Percentiles rank a stretch among this genome's conserved stretches.
phyloP scores from a whole-genome alignment of 257 asterid genomes.

The Schizonepeta tenuifolia region DNA sequence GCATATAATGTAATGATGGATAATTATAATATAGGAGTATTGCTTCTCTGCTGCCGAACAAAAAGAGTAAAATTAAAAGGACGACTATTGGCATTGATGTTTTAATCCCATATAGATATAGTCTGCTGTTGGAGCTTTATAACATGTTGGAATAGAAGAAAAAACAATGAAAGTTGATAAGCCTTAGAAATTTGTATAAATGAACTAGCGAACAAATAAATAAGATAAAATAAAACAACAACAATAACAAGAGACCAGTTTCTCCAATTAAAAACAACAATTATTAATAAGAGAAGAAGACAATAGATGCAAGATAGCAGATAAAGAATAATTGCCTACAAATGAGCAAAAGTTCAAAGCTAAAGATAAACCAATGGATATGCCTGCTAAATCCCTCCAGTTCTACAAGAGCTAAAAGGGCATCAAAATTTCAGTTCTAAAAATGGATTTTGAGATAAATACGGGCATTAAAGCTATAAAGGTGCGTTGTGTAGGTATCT shows the following conservation, averaged over 20 bases:
- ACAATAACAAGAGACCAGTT: not conserved
- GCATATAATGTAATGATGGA: too few species aligned
- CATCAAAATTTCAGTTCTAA: not conserved
- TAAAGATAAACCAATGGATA: not conserved
- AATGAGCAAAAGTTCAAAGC: conserved; percentile 8
- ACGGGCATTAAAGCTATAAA: conserved; percentile 26
- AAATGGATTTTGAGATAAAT: not conserved
- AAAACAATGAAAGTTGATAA: not conserved
- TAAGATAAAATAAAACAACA: not conserved
- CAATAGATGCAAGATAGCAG: not conserved
- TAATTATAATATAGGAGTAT: too few species aligned
- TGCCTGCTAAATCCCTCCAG: conserved; percentile 18
- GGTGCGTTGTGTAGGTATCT: conserved; percentile 48
- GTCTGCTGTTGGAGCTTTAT: too few species aligned
- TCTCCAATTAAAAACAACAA: not conserved
- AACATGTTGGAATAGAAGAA: too few species aligned
- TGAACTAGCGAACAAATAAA: not conserved
- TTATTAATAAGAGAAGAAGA: too few species aligned
- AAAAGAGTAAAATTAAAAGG: too few species aligned
- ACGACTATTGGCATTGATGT: too few species aligned
- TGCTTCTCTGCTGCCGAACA: too few species aligned
- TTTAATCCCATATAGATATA: too few species aligned
- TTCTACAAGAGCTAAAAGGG: not conserved
- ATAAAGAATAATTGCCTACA: conserved; percentile 14
- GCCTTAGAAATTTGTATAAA: too few species aligned